Base-by-base conservation (phyloP, 768 basidiomycete genomes). In the Brasilioporus rufonigricans region DNA sequence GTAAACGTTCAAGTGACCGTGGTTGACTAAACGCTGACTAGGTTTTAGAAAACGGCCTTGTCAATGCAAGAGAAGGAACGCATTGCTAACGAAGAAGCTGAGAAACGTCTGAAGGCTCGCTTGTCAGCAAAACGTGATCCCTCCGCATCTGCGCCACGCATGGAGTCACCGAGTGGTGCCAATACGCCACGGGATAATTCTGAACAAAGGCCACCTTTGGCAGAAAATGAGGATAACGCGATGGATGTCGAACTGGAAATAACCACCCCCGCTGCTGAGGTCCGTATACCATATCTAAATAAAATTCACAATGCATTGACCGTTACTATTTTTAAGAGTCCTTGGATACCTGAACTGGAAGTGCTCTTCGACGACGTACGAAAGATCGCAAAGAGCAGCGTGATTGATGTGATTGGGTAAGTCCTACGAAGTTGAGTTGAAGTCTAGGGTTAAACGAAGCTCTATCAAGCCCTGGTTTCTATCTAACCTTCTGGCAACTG, bases 401-500 rank as follows among this genome's bases (percentile, higher is more conserved):
- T 80, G 10, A 78, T 74, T 50, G 81, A 87, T 33, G 71, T 85
- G 38, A 83, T 95, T 61, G 88, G 89, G 87, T 94, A 70, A 50
- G 87, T 69, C 21, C 45, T 53, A 29, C 45, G 49, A 36, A 38
- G 26, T 57, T 27, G 9, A 56, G 45, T 19, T 49, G 49, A 29
- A 16, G 23, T 48, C 35, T 49, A 53, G 51, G 19, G 23, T 46
- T 59, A 50, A 49, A 55, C 38, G 35, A 16, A n/a, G 23, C 13
- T 51, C 41, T 26, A 60, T 48, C 1, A 33, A 97, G 96, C 4
- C 87, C 93, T 27, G 89, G 86, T 3, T 98, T 99, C 74, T 98
- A 94, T 65, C 73, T 91, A 44, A 93, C 95, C 3, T 99, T 98
- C 74, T 99, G 97, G 97, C 95, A 98, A 69, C 72, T 98, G 48